These are phyloP conservation scores for Stellera chamaejasme DNA, from an alignment of 345 rosid genomes.

Conservation along the genomic window DNA sequence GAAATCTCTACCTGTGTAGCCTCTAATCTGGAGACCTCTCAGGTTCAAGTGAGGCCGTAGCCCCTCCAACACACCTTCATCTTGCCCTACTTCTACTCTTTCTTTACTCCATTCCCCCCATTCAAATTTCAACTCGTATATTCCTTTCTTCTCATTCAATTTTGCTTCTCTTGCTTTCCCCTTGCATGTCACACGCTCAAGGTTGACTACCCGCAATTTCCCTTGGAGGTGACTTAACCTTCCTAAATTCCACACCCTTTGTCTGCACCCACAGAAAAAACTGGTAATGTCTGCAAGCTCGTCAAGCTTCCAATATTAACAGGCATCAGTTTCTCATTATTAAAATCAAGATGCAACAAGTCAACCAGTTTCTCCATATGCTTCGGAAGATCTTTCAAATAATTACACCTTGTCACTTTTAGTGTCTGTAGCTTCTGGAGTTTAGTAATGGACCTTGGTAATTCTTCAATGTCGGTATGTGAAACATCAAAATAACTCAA, in stretches of 20 bases:
- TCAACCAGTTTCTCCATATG: background rate
- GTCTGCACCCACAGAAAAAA: background rate
- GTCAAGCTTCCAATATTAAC: background rate
- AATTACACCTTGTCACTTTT: background rate
- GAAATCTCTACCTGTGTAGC: constrained; percentile 7
- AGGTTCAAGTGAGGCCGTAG: constrained; percentile 11
- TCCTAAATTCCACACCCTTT: background rate
- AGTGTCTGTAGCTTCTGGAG: constrained; percentile 11
- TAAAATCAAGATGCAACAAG: background rate
- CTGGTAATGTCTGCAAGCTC: constrained; percentile 3
- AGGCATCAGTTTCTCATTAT: background rate
- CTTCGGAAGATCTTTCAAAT: background rate
- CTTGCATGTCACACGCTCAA: background rate
- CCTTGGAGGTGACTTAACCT: background rate
- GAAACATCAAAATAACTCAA: constrained; percentile 16
- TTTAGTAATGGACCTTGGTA: constrained; percentile 3
- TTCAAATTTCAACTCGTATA: background rate
- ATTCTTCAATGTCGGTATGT: background rate
- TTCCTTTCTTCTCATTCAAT: background rate
- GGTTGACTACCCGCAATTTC: background rate
- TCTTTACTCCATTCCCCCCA: background rate
- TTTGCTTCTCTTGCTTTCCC: constrained; percentile 14
- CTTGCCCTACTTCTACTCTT: background rate
- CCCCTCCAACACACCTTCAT: constrained; percentile 16
- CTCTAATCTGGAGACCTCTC: background rate